These are phyloP conservation scores for Diaporthe batatas DNA, from an alignment of 2,329 filamentous ascomycete species.

Conservation along the genomic window DNA sequence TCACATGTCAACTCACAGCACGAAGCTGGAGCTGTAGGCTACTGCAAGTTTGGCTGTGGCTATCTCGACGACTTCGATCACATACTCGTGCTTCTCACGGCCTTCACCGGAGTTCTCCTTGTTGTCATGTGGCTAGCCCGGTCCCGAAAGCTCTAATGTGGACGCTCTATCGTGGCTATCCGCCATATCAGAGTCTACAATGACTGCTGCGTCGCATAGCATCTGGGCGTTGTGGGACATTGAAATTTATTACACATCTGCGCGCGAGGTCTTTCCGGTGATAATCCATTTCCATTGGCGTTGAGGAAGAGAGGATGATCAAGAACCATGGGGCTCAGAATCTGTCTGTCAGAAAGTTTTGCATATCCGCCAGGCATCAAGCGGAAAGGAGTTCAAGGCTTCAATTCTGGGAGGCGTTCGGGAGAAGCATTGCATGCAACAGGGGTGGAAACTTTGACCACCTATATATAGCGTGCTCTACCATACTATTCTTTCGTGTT, in stretches of 20 bases:
- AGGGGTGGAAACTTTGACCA: too few species aligned
- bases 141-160: slow-evolving; percentile 2
- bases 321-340: background rate
- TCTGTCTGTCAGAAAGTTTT: slow-evolving; percentile 1
- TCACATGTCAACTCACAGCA: slow-evolving; percentile 27
- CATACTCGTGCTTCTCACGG: slow-evolving; percentile 37
- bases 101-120: slow-evolving; percentile 28
- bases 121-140: slow-evolving; percentile 36
- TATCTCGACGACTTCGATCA: slow-evolving; percentile 40
- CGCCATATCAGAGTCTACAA: too few species aligned
- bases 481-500: background rate
- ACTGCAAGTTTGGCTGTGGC: slow-evolving; percentile 41
- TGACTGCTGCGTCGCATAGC: background rate
- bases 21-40: slow-evolving; percentile 39
- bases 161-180: background rate
- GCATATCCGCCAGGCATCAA: slow-evolving; percentile 21
- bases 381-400: slow-evolving; percentile 27
- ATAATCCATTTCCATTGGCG: background rate
- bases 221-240: background rate
- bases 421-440: background rate
- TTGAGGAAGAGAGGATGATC: background rate
- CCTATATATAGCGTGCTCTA: background rate
- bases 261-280: background rate
- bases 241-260: background rate
- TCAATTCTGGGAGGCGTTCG: slow-evolving; percentile 5